A percentile compares a stretch with the other conserved stretches of the same genome.
These are phyloP conservation scores for Theileria orientalis DNA, from an alignment of 169 alveolate genomes.

Conservation along the genomic window DNA sequence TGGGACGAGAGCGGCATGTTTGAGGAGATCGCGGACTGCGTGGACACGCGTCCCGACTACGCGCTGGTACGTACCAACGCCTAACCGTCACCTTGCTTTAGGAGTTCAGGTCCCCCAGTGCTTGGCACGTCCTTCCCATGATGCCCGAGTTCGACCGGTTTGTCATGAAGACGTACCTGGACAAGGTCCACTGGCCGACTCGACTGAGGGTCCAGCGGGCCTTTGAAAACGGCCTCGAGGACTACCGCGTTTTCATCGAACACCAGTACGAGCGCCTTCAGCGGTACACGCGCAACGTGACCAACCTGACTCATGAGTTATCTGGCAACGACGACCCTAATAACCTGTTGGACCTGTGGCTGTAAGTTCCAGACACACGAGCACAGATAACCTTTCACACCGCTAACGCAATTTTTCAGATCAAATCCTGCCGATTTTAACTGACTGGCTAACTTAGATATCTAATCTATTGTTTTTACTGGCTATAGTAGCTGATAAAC, in stretches of 20 bases:
- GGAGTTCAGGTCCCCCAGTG: slow-evolving; percentile 58
- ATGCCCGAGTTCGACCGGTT: slow-evolving; percentile 51
- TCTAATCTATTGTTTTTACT: background rate
- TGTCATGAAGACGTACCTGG: slow-evolving; percentile 24
- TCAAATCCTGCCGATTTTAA: background rate
- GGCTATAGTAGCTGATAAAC: too few species aligned
- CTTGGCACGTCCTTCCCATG: slow-evolving; percentile 57
- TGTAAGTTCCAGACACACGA: slow-evolving; percentile 24
- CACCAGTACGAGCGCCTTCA: slow-evolving; percentile 56
- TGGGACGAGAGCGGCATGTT: slow-evolving; percentile 77
- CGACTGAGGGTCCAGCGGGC: slow-evolving; percentile 72
- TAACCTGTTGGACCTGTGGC: slow-evolving; percentile 53
- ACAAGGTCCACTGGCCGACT: slow-evolving; percentile 78
- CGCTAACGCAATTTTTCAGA: slow-evolving; percentile 15
- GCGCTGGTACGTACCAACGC: slow-evolving; percentile 36
- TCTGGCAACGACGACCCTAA: slow-evolving; percentile 27
- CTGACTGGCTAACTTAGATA: too few species aligned
- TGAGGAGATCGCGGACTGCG: slow-evolving; percentile 70
- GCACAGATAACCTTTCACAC: background rate
- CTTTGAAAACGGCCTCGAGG: slow-evolving; percentile 72
- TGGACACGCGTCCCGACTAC: slow-evolving; percentile 66
- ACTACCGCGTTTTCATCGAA: slow-evolving; percentile 66
- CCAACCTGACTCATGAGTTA: background rate
- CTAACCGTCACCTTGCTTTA: background rate
- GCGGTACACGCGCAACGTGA: background rate